Evolutionary conservation across 305 asterid genomes (phyloP), one percentile per base, ranked within the genome.

Genomic region (Galium porrigens): DNA sequence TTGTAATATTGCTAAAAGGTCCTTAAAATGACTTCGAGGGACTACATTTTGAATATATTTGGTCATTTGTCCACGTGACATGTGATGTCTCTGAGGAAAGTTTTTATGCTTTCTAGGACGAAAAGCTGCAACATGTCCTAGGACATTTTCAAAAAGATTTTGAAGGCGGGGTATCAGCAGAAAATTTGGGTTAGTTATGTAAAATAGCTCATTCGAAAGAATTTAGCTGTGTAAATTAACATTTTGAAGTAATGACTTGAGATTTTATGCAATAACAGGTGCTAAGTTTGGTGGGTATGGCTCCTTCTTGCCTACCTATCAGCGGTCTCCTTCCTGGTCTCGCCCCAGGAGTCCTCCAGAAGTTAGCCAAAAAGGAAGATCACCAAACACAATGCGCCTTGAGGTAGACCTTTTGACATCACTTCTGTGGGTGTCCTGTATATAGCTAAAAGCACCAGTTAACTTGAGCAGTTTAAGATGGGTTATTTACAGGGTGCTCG

Each of bases 111-210:
- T 77, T 77, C 75, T 82, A 90, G 99, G 97, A 79, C 70, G 97
- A 88, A 73, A 94, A 94, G 73, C 81, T 94, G 75, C 90, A 94
- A 67, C 84, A 79, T 74, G 86, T 85, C 52, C 73, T 94, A 81
- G 99, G 99, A 72, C 97, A 94, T 78, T 83, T 82, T 74, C 99
- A 94, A 74, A 94, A 88, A 76, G 99, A 94, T 74, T 94, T 94
- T 79, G 99, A 90, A 84, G 97, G 99, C 39, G 95, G 89, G 52
- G 94, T 94, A 70, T 86, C 99, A 14, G 94, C 95, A 51, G 99
- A 94, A 78, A 90, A 86, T 81, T 84, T 94, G 86, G 99, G 99
- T 94, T 81, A 78, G 97, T 77, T 39, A 60, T 27, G 69, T 61
- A 72, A 44, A 78, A 74, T 57, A 61, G 66, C 49, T 60, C 3